These are phyloP conservation scores for Phialophora tarda DNA, from an alignment of 2,329 filamentous ascomycete genomes.

Conservation along the genomic window DNA sequence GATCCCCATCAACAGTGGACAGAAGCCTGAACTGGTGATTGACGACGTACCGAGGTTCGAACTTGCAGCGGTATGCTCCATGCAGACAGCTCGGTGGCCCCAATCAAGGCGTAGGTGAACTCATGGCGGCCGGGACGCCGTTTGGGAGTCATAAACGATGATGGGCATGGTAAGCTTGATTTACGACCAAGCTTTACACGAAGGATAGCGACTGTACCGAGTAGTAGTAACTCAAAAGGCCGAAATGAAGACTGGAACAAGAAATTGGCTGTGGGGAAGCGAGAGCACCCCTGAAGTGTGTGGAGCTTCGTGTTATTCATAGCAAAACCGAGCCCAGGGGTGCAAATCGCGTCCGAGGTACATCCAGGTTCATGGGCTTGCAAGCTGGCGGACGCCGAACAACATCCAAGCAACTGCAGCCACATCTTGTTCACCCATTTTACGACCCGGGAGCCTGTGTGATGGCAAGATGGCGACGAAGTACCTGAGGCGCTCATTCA, in stretches of 20 bases:
- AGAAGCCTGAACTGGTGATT: background rate
- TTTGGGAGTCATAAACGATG: background rate
- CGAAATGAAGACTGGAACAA: background rate
- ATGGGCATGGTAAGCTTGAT: background rate
- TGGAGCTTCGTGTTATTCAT: background rate
- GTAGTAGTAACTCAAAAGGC: background rate
- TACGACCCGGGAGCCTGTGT: background rate
- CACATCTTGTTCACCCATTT: background rate
- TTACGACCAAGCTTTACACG: background rate
- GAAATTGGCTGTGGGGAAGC: slow-evolving; percentile 15
- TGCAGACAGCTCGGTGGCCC: background rate
- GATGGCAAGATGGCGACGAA: background rate
- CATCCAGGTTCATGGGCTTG: background rate
- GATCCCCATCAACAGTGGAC: no score
- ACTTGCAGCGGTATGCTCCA: background rate
- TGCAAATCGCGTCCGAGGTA: slow-evolving; percentile 2
- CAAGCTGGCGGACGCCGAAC: background rate
- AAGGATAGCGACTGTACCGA: background rate
- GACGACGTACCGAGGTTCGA: background rate
- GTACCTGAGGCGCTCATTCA: background rate
- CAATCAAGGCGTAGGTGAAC: background rate
- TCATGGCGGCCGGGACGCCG: background rate
- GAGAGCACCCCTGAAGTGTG: background rate
- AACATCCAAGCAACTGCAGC: background rate
- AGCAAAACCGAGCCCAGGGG: background rate